Evolutionary conservation across 2,329 filamentous ascomycete species (phyloP).

Genomic region (Massarina eburnea): DNA sequence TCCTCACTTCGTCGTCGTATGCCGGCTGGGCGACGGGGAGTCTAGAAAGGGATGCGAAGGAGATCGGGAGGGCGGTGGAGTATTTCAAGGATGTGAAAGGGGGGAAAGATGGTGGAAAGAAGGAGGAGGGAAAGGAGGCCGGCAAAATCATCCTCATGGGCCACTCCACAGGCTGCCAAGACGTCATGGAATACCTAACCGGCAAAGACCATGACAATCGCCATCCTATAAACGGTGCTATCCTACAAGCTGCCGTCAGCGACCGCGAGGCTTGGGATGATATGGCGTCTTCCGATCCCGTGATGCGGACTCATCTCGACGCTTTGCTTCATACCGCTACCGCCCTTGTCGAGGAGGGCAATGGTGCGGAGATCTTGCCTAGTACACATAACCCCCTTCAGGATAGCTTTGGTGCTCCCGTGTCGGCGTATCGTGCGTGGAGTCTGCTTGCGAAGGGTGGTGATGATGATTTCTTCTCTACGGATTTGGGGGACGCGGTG

Average conservation of each 20-base stretch:
- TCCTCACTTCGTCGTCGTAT: slow-evolving; percentile 56
- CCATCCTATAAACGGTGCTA: slow-evolving; percentile 68
- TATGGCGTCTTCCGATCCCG: slow-evolving; percentile 39
- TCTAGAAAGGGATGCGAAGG: slow-evolving; percentile 56
- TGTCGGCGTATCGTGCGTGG: slow-evolving; percentile 61
- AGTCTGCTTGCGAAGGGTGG: slow-evolving; percentile 62
- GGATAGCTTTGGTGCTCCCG: slow-evolving; percentile 42
- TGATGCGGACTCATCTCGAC: slow-evolving; percentile 10
- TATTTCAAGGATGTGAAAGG: slow-evolving; percentile 47
- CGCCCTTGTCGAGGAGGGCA: slow-evolving; percentile 58
- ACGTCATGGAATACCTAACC: slow-evolving; percentile 65
- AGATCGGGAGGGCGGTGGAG: slow-evolving; percentile 54
- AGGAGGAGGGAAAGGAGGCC: slow-evolving; percentile 30
- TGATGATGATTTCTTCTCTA: slow-evolving; percentile 88
- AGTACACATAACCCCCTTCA: slow-evolving; percentile 29
- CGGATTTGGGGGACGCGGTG: slow-evolving; percentile 64
- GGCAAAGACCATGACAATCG: slow-evolving; percentile 43
- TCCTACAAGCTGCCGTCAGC: slow-evolving; percentile 78
- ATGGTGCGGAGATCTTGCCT: slow-evolving; percentile 58
- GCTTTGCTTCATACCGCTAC: slow-evolving; percentile 51
- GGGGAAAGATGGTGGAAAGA: not conserved
- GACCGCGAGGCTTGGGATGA: slow-evolving; percentile 65
- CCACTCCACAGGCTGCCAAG: slow-evolving; percentile 69
- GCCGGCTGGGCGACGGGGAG: slow-evolving; percentile 57
- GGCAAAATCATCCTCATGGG: slow-evolving; percentile 68